phyloP scores from a whole-genome alignment of 257 asterid species.

The Cruciata laevipes region DNA sequence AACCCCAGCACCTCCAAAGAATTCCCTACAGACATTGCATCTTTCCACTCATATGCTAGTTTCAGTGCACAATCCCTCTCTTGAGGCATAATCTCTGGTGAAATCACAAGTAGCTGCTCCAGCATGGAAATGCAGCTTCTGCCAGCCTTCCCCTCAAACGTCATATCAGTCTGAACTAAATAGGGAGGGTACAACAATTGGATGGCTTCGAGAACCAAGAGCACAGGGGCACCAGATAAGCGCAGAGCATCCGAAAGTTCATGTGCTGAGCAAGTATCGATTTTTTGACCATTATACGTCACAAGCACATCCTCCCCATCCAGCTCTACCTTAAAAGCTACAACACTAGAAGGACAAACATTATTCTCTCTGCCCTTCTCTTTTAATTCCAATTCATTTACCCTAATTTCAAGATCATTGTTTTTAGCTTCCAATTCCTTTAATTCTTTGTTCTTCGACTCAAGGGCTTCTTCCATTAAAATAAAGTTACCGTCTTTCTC shows the following conservation, averaged over 20 bases:
- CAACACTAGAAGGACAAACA: constrained; percentile 8
- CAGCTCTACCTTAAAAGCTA: constrained; percentile 29
- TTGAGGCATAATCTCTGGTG: constrained; percentile 29
- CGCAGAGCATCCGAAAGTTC: constrained; percentile 30
- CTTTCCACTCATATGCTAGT: constrained; percentile 43
- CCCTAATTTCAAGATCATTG: constrained; percentile 27
- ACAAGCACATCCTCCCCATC: constrained; percentile 43
- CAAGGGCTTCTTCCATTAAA: constrained; percentile 6
- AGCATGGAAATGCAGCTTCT: constrained; percentile 27
- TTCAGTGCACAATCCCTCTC: constrained; percentile 31
- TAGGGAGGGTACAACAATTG: constrained; percentile 22
- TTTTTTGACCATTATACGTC: constrained; percentile 34
- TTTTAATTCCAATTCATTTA: constrained; percentile 5
- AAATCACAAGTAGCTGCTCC: constrained; percentile 29
- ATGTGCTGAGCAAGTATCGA: constrained; percentile 30
- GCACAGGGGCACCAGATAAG: constrained; percentile 40
- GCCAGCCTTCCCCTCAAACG: constrained; percentile 16
- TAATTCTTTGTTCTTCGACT: constrained; percentile 9
- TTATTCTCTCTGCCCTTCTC: constrained; percentile 24
- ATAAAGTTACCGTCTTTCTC: background rate
- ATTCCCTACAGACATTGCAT: constrained; percentile 15
- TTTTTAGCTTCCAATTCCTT: constrained; percentile 13
- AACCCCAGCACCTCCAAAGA: constrained; percentile 31
- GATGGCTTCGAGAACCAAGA: constrained; percentile 37
- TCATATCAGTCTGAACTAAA: constrained; percentile 21